Base-by-base conservation (phyloP, 139 green algal genomes). In the Volvox africanus region DNA sequence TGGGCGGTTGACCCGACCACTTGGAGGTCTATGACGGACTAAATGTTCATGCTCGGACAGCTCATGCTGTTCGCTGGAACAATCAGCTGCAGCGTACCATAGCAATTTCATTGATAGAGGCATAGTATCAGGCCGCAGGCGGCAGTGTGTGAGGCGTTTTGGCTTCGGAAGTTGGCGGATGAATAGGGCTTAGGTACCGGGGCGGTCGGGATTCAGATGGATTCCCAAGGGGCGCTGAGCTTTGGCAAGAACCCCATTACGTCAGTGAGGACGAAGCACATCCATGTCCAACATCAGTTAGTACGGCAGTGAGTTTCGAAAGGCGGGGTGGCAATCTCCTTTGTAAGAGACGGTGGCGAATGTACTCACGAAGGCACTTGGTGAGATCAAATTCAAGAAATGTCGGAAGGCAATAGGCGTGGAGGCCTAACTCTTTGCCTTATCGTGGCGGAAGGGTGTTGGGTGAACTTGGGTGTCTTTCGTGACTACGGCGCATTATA, bases 21-120 rank as follows among this genome's bases (percentile, higher is more conserved):
- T 1, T 61, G 30, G 20, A 71, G 82, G 22, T 92, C 88, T 13
- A 88, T 80, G 61, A 61, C 88, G 28, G 88, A 67, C 26, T 92
- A 30, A 17, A 55, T 82, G 0, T 91, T 87, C 62, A 28, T 82
- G 35, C 61, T 32, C 0, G 30, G 22, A 22, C n/a, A 65, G 78
- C 0, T 61, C 33, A 35, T n/a, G 79, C 61, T 35, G 22, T 69
- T 32, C 94, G 93, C 93, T 82, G 80, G 80, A 55, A n/a, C 12
- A 76, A n/a, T n/a, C 55, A 89, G 37, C 88, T 92, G 75, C 94
- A 95, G 73, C 68, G 36, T 24, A 96, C 93, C 14, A 93, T 96
- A 30, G 94, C 94, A 3, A 35, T 69, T 1, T 95, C 90, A 32
- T 94, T 92, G 22, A 84, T 71, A 22, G 93, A 94, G 80, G 90